phyloP scores from a whole-genome alignment of 2,329 filamentous ascomycete genomes.

The Colletotrichum lupini region DNA sequence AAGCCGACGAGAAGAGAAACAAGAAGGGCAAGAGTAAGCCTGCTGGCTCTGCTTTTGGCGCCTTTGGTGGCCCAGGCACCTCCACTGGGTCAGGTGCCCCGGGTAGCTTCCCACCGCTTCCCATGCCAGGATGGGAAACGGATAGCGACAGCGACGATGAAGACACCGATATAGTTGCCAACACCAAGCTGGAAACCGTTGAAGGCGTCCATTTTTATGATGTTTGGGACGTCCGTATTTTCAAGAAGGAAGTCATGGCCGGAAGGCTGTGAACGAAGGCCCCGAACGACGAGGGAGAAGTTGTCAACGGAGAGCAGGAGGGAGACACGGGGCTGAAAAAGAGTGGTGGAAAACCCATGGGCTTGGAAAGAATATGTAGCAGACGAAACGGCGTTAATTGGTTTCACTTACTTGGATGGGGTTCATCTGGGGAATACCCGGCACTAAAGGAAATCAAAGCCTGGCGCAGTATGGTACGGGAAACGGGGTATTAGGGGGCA shows the following conservation, averaged over 20 bases:
- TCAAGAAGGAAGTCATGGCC: constrained; percentile 65
- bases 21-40: constrained; percentile 39
- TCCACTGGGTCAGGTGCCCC: constrained; percentile 19
- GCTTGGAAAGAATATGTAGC: background rate
- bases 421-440: constrained; percentile 15
- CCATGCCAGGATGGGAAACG: constrained; percentile 41
- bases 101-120: constrained; percentile 41
- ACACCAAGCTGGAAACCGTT: constrained; percentile 50
- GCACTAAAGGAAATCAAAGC: background rate
- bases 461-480: constrained; percentile 3
- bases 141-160: constrained; percentile 49
- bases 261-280: constrained; percentile 52
- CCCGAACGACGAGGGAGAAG: constrained; percentile 41
- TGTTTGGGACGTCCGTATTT: constrained; percentile 63
- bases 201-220: constrained; percentile 56
- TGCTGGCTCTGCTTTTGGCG: constrained; percentile 3
- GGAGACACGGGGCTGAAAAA: background rate
- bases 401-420: background rate
- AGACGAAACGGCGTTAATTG: constrained; percentile 2
- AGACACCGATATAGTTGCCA: constrained; percentile 36
- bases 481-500: background rate
- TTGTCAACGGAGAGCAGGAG: background rate
- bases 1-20: constrained; percentile 41
- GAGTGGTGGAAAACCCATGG: background rate
- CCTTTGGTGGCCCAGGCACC: constrained; percentile 29